These are phyloP conservation scores for Thuja plicata DNA, from an alignment of 83 land plant genomes.

Conservation along the genomic window DNA sequence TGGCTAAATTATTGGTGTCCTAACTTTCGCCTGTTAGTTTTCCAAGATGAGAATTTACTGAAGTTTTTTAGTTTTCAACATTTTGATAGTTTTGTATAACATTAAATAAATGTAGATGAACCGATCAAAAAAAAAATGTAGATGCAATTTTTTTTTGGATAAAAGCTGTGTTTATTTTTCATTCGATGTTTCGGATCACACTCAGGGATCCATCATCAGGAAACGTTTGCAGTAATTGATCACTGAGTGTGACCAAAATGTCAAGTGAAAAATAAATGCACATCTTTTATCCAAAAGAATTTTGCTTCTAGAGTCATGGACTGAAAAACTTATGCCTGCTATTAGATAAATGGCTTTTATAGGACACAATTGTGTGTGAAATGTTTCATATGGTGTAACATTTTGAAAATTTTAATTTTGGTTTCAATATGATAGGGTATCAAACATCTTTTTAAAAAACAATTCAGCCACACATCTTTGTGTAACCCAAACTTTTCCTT, in stretches of 20 bases:
- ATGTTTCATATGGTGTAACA: background rate
- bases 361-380: background rate
- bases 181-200: too few relatives aligned
- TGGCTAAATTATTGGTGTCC: background rate
- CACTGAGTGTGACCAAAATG: too few relatives aligned
- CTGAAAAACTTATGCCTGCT: background rate
- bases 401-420: background rate
- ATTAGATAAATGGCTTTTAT: background rate
- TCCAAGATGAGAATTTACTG: background rate
- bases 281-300: too few relatives aligned
- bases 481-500: background rate
- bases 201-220: too few relatives aligned
- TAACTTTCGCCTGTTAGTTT: background rate
- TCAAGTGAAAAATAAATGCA: too few relatives aligned
- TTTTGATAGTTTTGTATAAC: background rate
- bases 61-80: background rate
- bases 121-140: too few relatives aligned
- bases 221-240: too few relatives aligned
- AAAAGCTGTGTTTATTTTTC: too few relatives aligned
- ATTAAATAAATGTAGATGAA: too few relatives aligned
- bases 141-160: too few relatives aligned
- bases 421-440: background rate
- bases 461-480: background rate
- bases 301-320: too few relatives aligned
- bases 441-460: background rate